Percentiles rank a stretch among this genome's conserved stretches.
Conservation (phyloP, 768 basidiomycete species). For the Tremella fuciformis region DNA sequence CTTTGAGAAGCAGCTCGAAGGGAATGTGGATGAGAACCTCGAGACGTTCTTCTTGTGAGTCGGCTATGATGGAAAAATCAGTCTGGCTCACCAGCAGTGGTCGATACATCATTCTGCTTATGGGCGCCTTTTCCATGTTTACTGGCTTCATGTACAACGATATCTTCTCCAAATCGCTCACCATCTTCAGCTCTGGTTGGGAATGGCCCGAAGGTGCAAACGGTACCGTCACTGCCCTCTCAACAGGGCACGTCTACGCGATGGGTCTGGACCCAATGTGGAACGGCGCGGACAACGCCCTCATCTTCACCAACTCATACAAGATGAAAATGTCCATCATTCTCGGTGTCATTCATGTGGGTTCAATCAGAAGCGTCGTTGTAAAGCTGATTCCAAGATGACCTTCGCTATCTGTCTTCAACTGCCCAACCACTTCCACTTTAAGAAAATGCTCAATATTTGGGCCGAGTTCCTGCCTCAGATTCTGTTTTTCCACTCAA, state of each 20-base stretch:
- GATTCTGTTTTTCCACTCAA: constrained; percentile 93
- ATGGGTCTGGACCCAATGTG: constrained; percentile 93
- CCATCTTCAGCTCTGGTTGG: constrained; percentile 87
- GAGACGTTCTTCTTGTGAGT: constrained; percentile 91
- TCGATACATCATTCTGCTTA: constrained; percentile 95
- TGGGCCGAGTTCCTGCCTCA: constrained; percentile 96
- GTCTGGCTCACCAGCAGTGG: constrained; percentile 59
- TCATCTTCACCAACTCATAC: constrained; percentile 96
- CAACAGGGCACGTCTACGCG: constrained; percentile 74
- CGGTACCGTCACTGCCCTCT: constrained; percentile 57
- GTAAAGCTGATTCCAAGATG: constrained; percentile 63
- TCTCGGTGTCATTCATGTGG: constrained; percentile 90
- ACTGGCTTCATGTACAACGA: constrained; percentile 99
- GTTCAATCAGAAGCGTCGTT: constrained; percentile 39
- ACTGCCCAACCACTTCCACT: constrained; percentile 89
- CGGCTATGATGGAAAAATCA: constrained; percentile 1
- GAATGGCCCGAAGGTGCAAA: constrained; percentile 62
- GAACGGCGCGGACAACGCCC: constrained; percentile 85
- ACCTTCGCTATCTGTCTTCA: constrained; percentile 95
- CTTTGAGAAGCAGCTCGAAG: constrained; percentile 72
- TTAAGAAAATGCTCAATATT: constrained; percentile 80
- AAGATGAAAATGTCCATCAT: constrained; percentile 99
- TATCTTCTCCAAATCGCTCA: constrained; percentile 88
- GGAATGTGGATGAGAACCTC: constrained; percentile 75
- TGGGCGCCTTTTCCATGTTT: constrained; percentile 96